These are phyloP conservation scores for Rhizoctonia solani DNA, from an alignment of 1,284 basidiomycete genomes.

Conservation along the genomic window DNA sequence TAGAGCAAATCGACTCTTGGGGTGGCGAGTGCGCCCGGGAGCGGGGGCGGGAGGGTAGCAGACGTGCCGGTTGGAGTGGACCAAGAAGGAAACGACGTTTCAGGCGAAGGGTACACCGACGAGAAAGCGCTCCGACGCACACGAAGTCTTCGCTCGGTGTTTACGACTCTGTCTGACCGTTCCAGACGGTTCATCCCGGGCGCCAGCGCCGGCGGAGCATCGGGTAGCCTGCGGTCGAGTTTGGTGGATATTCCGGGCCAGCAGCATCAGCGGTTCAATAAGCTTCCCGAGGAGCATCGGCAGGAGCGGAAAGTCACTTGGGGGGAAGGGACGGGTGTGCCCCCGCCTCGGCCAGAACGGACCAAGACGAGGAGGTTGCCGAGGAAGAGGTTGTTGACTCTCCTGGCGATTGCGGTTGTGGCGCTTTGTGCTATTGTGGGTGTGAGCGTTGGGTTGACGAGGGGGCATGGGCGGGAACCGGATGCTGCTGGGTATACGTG, in stretches of 20 bases:
- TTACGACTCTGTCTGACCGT: constrained; percentile 16
- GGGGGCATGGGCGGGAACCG: constrained; percentile 42
- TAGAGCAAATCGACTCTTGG: constrained; percentile 12
- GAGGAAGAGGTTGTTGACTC: constrained; percentile 43
- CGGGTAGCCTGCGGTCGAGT: neutral
- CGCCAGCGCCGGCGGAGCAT: neutral
- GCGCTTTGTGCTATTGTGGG: constrained; percentile 48
- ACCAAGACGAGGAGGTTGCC: neutral
- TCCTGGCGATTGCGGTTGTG: constrained; percentile 47
- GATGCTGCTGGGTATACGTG: constrained; percentile 45
- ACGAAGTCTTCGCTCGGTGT: constrained; percentile 11
- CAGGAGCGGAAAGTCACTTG: constrained; percentile 33
- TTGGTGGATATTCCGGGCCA: constrained; percentile 28
- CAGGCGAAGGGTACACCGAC: constrained; percentile 9
- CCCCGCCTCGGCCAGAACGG: neutral
- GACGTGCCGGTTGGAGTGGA: constrained; percentile 23
- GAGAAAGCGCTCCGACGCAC: constrained; percentile 7
- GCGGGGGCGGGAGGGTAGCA: too few species aligned
- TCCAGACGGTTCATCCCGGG: constrained; percentile 14
- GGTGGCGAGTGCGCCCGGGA: neutral
- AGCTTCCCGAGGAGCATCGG: constrained; percentile 26
- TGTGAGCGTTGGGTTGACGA: constrained; percentile 49
- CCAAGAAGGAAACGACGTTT: constrained; percentile 24
- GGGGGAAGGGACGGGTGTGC: constrained; percentile 42
- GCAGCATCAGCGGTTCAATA: constrained; percentile 12